phyloP scores from a whole-genome alignment of 345 rosid species.

The Eucalyptus tenuipes region DNA sequence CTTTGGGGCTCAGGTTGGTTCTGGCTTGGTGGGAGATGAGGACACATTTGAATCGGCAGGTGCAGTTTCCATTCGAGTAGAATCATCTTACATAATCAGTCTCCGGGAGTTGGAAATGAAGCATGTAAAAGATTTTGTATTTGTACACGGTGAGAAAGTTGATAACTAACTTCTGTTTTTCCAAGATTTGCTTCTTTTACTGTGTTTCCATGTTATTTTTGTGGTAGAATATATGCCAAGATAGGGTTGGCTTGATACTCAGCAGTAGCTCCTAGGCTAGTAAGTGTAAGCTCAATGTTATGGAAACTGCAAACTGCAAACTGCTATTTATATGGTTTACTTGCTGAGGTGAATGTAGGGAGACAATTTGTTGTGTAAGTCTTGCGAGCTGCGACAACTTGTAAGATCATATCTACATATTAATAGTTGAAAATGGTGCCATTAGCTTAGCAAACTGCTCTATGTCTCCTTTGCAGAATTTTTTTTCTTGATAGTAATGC shows the following conservation, averaged over 20 bases:
- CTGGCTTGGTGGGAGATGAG: constrained; percentile 90
- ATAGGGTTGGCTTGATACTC: not conserved
- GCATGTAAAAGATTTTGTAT: constrained; percentile 90
- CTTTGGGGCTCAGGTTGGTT: constrained; percentile 42
- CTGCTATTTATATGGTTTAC: not conserved
- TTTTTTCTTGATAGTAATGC: not conserved
- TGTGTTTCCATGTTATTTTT: not conserved
- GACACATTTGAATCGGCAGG: constrained; percentile 57
- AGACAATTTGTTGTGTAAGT: not conserved
- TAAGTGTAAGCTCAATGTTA: not conserved
- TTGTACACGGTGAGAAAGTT: constrained; percentile 63
- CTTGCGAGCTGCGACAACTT: not conserved
- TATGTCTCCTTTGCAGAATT: not conserved
- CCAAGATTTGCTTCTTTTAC: not conserved
- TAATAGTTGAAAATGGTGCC: not conserved
- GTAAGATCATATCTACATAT: not conserved
- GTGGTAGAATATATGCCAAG: not conserved
- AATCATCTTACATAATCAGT: constrained; percentile 78
- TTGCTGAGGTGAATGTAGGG: not conserved
- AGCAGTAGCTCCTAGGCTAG: not conserved
- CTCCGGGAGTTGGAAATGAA: constrained; percentile 82
- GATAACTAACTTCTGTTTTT: not conserved
- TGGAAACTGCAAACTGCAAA: not conserved
- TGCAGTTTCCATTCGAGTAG: constrained; percentile 54
- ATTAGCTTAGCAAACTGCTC: not conserved